Evolutionary conservation across 2,329 filamentous ascomycete species (phyloP).

Genomic region (Plenodomus lindquistii): DNA sequence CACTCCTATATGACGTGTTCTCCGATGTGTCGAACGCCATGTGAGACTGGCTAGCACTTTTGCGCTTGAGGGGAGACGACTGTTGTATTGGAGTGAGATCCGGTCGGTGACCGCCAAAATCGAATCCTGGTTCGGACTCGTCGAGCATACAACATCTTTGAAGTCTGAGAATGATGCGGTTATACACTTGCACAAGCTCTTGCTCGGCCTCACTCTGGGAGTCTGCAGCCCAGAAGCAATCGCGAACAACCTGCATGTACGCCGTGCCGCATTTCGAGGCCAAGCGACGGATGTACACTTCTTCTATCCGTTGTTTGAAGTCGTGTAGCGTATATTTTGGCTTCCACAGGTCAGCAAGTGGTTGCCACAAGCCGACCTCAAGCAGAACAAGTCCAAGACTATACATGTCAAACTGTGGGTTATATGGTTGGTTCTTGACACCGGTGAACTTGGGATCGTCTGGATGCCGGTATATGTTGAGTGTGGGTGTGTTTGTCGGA

Average conservation of each 20-base stretch:
- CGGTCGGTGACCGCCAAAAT: constrained; percentile 30
- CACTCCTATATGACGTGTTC: constrained; percentile 40
- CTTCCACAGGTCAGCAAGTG: constrained; percentile 62
- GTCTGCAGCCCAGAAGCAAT: constrained; percentile 73
- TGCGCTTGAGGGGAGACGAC: constrained; percentile 37
- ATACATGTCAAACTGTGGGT: constrained; percentile 65
- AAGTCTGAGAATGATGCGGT: constrained; percentile 51
- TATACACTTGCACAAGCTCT: constrained; percentile 39
- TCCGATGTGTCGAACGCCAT: constrained; percentile 27
- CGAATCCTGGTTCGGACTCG: constrained; percentile 39
- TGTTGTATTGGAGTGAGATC: constrained; percentile 24
- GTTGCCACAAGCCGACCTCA: constrained; percentile 76
- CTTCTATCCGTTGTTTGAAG: constrained; percentile 67
- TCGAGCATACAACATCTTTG: constrained; percentile 47
- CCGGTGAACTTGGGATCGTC: constrained; percentile 51
- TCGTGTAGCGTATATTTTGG: constrained; percentile 62
- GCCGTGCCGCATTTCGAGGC: constrained; percentile 71
- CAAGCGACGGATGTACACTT: constrained; percentile 66
- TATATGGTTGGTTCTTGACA: constrained; percentile 29
- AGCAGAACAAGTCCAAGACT: constrained; percentile 73
- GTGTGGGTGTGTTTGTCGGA: constrained; percentile 43
- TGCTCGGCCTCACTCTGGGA: constrained; percentile 36
- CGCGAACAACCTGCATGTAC: constrained; percentile 75
- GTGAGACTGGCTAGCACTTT: constrained; percentile 31
- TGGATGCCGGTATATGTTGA: constrained; percentile 70